phyloP scores from a whole-genome alignment of 192 early-diverging fungal genomes.

The Backusella parvicylindrica region DNA sequence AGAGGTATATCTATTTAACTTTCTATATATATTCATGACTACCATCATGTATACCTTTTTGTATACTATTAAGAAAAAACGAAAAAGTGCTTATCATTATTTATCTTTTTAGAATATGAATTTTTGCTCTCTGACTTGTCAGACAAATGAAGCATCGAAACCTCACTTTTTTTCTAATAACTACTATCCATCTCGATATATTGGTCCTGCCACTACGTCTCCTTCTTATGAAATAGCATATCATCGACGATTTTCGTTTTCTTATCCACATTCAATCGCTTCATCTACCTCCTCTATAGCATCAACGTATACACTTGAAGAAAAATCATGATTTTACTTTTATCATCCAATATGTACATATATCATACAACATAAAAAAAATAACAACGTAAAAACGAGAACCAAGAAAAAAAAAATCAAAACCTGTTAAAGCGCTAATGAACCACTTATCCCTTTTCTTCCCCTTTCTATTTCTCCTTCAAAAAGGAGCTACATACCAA shows the following conservation, averaged over 20 bases:
- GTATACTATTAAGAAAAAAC: neutral
- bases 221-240: neutral
- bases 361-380: neutral
- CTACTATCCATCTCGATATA: neutral
- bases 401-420: neutral
- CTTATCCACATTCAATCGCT: neutral
- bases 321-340: neutral
- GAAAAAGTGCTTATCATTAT: neutral
- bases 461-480: neutral
- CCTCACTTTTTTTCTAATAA: neutral
- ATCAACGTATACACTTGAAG: neutral
- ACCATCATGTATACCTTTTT: neutral
- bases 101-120: neutral
- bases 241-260: slow-evolving; percentile 4
- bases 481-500: neutral
- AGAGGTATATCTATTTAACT: neutral
- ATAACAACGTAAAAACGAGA: neutral
- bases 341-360: neutral
- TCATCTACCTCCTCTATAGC: neutral
- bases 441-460: neutral
- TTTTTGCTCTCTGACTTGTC: neutral
- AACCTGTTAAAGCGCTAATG: neutral
- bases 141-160: slow-evolving; percentile 9
- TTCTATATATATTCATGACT: neutral
- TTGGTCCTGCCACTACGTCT: neutral